These are phyloP conservation scores for Liriodendron chinense DNA, from an alignment of 164 flowering plant species.

Conservation along the genomic window DNA sequence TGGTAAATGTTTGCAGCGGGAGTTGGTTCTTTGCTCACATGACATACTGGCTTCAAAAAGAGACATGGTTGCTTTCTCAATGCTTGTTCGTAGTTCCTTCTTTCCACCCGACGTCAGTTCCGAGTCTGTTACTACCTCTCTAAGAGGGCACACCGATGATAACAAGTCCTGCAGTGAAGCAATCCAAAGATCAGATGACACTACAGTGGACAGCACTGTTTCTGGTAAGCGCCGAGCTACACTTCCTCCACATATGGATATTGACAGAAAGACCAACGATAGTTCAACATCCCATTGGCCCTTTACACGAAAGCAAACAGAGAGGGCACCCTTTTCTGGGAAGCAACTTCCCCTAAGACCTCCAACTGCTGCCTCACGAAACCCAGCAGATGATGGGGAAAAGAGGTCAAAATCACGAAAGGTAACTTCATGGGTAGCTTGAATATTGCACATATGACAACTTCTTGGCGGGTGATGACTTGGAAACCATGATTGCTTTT, in stretches of 20 bases:
- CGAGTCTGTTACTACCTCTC: slow-evolving; percentile 94
- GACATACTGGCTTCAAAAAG: slow-evolving; percentile 70
- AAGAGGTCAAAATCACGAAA: slow-evolving; percentile 47
- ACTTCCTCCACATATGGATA: slow-evolving; percentile 48
- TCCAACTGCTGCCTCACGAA: slow-evolving; percentile 34
- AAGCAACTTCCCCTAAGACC: slow-evolving; percentile 71
- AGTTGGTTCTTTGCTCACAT: slow-evolving; percentile 80
- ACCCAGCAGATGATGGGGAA: slow-evolving; percentile 38
- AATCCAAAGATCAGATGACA: slow-evolving; percentile 80
- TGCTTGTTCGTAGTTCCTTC: slow-evolving; percentile 51
- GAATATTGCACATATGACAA: not conserved
- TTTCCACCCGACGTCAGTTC: slow-evolving; percentile 75
- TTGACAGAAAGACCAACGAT: slow-evolving; percentile 65
- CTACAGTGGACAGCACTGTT: slow-evolving; percentile 65
- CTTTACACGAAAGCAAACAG: slow-evolving; percentile 34
- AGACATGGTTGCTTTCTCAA: slow-evolving; percentile 56
- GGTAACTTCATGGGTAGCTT: slow-evolving; percentile 30
- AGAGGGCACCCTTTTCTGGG: slow-evolving; percentile 51
- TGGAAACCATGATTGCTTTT: not conserved
- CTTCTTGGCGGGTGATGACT: not conserved
- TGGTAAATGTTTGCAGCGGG: slow-evolving; percentile 60
- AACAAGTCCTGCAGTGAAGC: slow-evolving; percentile 66
- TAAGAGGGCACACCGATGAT: slow-evolving; percentile 56
- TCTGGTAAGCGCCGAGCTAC: slow-evolving; percentile 52
- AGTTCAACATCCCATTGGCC: slow-evolving; percentile 50